Evolutionary conservation across 441 rosid species (phyloP), one percentile per base, ranked within the genome.

Genomic region (Erysimum cheiri): DNA sequence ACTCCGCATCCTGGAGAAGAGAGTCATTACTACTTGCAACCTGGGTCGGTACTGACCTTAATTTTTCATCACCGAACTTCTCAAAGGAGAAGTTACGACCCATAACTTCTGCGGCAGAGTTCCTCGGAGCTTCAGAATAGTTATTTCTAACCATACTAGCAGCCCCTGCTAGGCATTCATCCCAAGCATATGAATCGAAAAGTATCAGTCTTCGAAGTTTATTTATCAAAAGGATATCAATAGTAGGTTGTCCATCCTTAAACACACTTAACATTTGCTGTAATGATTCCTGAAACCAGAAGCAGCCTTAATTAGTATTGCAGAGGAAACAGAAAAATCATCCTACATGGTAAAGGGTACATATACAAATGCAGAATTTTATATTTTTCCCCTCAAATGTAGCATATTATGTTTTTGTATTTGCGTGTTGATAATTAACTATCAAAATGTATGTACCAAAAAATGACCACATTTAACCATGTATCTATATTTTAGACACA

Each of bases 201-300:
- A 87, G 78, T 44, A 89, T 70, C 79, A 83, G 82, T 71, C 89
- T 82, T 71, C 85, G 78, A 56, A 87, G 76, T 60, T 81, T 83
- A 65, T 89, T 87, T 70, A 89, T 74, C 84, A 87, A 85, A 63
- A 89, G 92, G 80, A 89, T 84, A 74, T 89, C 95, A 70, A 82
- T 67, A 52, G 64, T 77, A 74, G 80, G 81, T 61, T 75, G 79
- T 71, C 84, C 87, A 68, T 77, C 69, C 66, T 63, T 84, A 46
- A 28, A 70, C 37, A 80, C 81, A 74, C 64, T 61, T 65, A 80
- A 58, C 53, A 74, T 76, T 70, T 80, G 83, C 57, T 56, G 80
- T 48, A 89, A 69, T 58, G 78, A 83, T 63, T 85, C 95, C 92
- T 87, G 78, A 73, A 60, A 67, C 22, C 57, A 41, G 48, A 13